Base-by-base conservation (phyloP, 2,329 filamentous ascomycete species). In the Pestalotiopsis sp. region DNA sequence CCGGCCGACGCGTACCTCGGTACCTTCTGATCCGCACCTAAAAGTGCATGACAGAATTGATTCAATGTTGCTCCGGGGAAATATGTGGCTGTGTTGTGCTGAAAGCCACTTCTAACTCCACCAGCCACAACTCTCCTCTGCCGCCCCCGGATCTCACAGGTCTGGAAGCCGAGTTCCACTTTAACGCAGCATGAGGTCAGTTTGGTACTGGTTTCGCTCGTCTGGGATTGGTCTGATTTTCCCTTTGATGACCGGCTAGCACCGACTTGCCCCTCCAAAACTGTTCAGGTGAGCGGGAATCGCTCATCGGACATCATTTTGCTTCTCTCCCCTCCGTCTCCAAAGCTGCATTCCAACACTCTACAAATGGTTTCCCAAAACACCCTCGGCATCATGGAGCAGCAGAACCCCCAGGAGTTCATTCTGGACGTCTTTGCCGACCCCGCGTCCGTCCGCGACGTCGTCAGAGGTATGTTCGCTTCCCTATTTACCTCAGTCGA, bases 361-460 rank as follows among this genome's bases (percentile, higher is more conserved):
- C 38, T n/a, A 23, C 45, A 67, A 45, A 63, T 59, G 57, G 66
- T 45, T 38, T 62, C 57, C 12, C 56, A 62, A 67, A 20, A 57
- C 11, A 65, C 72, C 71, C 70, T 68, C 41, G 49, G 57, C 39
- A 73, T 69, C 61, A 87, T 87, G 84, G 85, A 87, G 69, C 82
- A 83, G 70, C 83, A 84, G 69, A 82, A 80, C 67, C 90, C 93
- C 69, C 94, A 94, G 76, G 94, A 98, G 82, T 97, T 97, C 84
- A 94, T 93, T 74, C 89, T 99, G 79, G 95, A 98, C 79, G 91
- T 97, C 78, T 97, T 98, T 80, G 93, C 95, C 69, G 96, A 98
- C 82, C 93, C 94, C 65, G 89, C 90, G 58, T 96, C 92, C 67
- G 94, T 98, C 73, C 94, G 93, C 80, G 95, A 98, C 78, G 92